Base-by-base conservation (phyloP, 768 basidiomycete species). In the Amanita phalloides region DNA sequence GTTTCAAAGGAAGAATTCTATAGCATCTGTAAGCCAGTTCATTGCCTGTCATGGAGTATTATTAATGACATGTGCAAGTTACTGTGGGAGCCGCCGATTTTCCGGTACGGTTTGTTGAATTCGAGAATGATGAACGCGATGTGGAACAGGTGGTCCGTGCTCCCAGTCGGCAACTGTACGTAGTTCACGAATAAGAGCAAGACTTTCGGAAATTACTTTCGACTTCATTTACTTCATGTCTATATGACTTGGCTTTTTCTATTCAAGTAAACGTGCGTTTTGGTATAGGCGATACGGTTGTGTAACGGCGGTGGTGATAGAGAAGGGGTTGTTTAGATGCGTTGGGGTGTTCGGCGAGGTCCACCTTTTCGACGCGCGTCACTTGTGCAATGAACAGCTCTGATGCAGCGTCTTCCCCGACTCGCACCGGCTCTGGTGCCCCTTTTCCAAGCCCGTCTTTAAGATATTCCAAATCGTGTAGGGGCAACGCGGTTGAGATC, bases 301-400 rank as follows among this genome's bases (percentile, higher is more conserved):
- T 77, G 61, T 84, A 87, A 50, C 64, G 63, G 37, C 77, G 75
- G 45, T 73, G 73, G 58, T 86, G 76, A 62, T 87, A 88, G 49
- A 87, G 62, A 53, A 87, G 65, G 2, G 85, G 85, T 35, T 76
- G 60, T 46, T 65, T 71, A 42, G 59, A 49, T 33, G 64, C 65
- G 6, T 28, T 11, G 9, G 41, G 7, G 14, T 43, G 32, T 10
- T 4, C 30, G 8, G 8, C 37, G 32, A 32, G 32, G 21, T 23
- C 33, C 13, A 38, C 9, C 5, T 33, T 23, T 56, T 73, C 71
- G 55, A 92, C 82, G 25, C 80, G 67, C 28, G 79, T 65, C 9
- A 94, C 90, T n/a, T 74, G 70, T 11, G 88, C 90, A 55, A 94
- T 80, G 65, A 90, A 92, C 38, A 94, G 66, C 69, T 91, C 84